Conservation (phyloP, 2,329 filamentous ascomycete genomes). For the Pyrenophora teres region DNA sequence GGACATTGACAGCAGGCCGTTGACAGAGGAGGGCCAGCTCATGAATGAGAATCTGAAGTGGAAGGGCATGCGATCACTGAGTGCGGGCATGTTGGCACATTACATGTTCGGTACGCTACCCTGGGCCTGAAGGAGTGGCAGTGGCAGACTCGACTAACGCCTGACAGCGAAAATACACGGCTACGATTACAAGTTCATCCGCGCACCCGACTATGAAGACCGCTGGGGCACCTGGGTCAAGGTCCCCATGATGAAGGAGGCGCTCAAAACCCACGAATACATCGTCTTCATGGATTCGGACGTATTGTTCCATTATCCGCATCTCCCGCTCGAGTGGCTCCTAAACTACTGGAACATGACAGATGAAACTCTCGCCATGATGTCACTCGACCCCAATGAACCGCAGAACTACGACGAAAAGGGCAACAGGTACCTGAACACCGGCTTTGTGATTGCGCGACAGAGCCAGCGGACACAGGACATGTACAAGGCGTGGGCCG, state of each 20-base stretch:
- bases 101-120: slow-evolving; percentile 43
- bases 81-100: slow-evolving; percentile 47
- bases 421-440: slow-evolving; percentile 51
- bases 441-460: slow-evolving; percentile 53
- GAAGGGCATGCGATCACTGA: slow-evolving; percentile 45
- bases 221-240: slow-evolving; percentile 57
- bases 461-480: slow-evolving; percentile 45
- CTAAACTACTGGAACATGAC: slow-evolving; percentile 57
- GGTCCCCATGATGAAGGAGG: slow-evolving; percentile 53
- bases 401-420: slow-evolving; percentile 50
- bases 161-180: slow-evolving; percentile 53
- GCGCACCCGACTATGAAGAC: slow-evolving; percentile 49
- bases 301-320: slow-evolving; percentile 53
- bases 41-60: slow-evolving; percentile 45
- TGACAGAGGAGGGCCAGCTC: slow-evolving; percentile 42
- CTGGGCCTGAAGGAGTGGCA: not conserved
- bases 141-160: slow-evolving; percentile 14
- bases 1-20: slow-evolving; percentile 46
- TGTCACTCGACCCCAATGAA: slow-evolving; percentile 53
- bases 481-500: slow-evolving; percentile 47
- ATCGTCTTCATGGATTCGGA: slow-evolving; percentile 58
- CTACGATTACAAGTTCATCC: slow-evolving; percentile 57
- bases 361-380: slow-evolving; percentile 52
- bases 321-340: slow-evolving; percentile 57
- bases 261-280: slow-evolving; percentile 50